These are phyloP conservation scores for Aschersonia sp. DNA, from an alignment of 2,329 filamentous ascomycete genomes.

Conservation along the genomic window DNA sequence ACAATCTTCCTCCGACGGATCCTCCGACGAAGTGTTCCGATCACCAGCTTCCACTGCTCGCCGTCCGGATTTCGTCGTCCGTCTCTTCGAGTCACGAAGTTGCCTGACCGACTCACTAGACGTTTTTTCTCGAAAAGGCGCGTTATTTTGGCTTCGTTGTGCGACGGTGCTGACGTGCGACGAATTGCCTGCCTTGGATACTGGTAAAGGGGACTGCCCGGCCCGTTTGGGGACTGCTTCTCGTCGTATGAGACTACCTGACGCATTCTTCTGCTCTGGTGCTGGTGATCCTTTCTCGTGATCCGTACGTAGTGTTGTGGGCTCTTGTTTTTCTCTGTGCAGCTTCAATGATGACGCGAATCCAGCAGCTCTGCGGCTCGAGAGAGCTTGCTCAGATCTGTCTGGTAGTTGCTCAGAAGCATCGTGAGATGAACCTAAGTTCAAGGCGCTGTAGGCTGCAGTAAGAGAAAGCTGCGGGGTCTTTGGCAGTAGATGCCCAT, in stretches of 20 bases:
- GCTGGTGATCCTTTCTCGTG: conserved; percentile 9
- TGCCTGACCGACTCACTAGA: conserved; percentile 10
- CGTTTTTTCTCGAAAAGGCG: conserved; percentile 5
- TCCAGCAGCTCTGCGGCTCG: conserved; percentile 1
- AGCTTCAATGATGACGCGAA: conserved; percentile 2
- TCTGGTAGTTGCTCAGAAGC: conserved; percentile 7
- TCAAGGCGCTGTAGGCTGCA: conserved; percentile 41
- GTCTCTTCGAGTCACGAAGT: conserved; percentile 6
- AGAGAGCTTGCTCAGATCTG: conserved; percentile 7
- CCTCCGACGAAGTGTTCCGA: conserved; percentile 32
- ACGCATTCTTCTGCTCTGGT: conserved; percentile 7
- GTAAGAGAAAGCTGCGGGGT: conserved; percentile 37
- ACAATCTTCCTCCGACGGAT: conserved; percentile 23
- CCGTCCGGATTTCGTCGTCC: conserved; percentile 16
- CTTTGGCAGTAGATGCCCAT: conserved; percentile 21
- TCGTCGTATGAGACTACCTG: conserved; percentile 5
- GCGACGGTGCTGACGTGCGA: conserved; percentile 4
- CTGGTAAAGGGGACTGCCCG: neutral
- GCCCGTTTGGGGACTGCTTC: conserved; percentile 8
- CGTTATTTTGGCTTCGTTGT: conserved; percentile 9
- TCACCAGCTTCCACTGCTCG: conserved; percentile 23
- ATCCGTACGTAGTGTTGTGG: conserved; percentile 7
- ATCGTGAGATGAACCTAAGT: conserved; percentile 16
- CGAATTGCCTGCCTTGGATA: neutral
- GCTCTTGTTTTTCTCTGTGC: neutral